phyloP scores from a whole-genome alignment of 306 rosid genomes.

The Fragaria iinumae region DNA sequence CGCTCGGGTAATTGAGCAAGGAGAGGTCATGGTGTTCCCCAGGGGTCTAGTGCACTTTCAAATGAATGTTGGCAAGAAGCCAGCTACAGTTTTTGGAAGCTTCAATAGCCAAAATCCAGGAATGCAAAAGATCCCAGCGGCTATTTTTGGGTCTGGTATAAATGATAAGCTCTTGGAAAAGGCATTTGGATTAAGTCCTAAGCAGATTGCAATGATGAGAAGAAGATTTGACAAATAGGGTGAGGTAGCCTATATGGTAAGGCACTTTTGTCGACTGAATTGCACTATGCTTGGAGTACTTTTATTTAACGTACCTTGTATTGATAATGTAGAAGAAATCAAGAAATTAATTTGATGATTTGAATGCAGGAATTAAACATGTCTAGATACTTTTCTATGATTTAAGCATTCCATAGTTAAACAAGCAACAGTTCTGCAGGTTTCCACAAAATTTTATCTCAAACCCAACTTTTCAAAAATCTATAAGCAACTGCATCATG shows the following conservation, averaged over 20 bases:
- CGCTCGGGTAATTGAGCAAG: slow-evolving; percentile 55
- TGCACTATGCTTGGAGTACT: background rate
- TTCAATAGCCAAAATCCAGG: slow-evolving; percentile 95
- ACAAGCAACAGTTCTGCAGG: background rate
- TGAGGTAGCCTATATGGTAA: slow-evolving; percentile 24
- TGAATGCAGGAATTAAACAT: background rate
- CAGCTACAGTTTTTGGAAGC: slow-evolving; percentile 70
- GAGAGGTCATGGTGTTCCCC: slow-evolving; percentile 90
- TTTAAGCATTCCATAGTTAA: background rate
- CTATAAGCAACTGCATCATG: slow-evolving; percentile 20
- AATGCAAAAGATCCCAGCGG: slow-evolving; percentile 60
- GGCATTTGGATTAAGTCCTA: slow-evolving; percentile 78
- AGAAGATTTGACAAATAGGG: slow-evolving; percentile 58
- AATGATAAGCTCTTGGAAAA: slow-evolving; percentile 66
- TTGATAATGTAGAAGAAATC: slow-evolving; percentile 1
- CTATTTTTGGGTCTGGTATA: slow-evolving; percentile 85
- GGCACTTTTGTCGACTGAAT: slow-evolving; percentile 6
- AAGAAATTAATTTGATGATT: background rate
- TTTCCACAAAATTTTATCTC: background rate
- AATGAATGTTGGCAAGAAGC: slow-evolving; percentile 79
- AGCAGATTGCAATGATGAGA: slow-evolving; percentile 70
- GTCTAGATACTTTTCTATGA: background rate
- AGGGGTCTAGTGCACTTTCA: slow-evolving; percentile 77
- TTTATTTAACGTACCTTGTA: background rate
- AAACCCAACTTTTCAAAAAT: slow-evolving; percentile 9